Evolutionary conservation across 345 rosid species (phyloP), one percentile per base, ranked within the genome.

Genomic region (Mangifera indica): DNA sequence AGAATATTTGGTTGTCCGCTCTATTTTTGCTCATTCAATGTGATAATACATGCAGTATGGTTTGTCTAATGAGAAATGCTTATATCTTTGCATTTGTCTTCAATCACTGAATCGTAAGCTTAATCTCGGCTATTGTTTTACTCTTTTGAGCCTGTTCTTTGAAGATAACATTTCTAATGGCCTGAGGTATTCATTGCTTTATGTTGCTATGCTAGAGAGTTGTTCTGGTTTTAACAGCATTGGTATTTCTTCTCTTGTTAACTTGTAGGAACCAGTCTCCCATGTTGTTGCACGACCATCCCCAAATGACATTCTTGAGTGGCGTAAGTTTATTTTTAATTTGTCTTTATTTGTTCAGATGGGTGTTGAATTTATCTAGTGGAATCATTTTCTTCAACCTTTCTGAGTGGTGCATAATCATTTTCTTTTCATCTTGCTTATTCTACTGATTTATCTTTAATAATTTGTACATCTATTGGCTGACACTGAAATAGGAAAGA

Each of bases 231-330:
- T 29, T 20, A 58, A 45, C 1, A 29, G 57, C 59, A 15, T 21
- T 78, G 64, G 22, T 73, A 57, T 26, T 18, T 69, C 2, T 71
- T 52, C 8, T 73, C 56, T 13, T 70, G 72, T 82, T 72, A 77
- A 71, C 57, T 76, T 83, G 77, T 77, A 95, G 99, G 99, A 95
- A 74, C 99, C 98, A 37, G 96, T 92, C 74, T 84, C 99, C 63
- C 87, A 92, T 82, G 83, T 92, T 69, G 92, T 92, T 73, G 98
- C 99, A 51, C 88, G 94, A 63, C 99, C 98, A 85, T 92, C 93
- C 62, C 88, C 93, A 44, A 95, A 76, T 72, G 87, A 92, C 81
- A 92, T 91, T 77, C 99, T 95, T 53, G 98, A 95, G 68, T 92
- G 99, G 98, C 97, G 99, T 95, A 89, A 87, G 96, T 88, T 75